Percentiles rank a stretch among this genome's conserved stretches.
phyloP scores from a whole-genome alignment of 1,284 basidiomycete species.

The Rugosomyces carneus region DNA sequence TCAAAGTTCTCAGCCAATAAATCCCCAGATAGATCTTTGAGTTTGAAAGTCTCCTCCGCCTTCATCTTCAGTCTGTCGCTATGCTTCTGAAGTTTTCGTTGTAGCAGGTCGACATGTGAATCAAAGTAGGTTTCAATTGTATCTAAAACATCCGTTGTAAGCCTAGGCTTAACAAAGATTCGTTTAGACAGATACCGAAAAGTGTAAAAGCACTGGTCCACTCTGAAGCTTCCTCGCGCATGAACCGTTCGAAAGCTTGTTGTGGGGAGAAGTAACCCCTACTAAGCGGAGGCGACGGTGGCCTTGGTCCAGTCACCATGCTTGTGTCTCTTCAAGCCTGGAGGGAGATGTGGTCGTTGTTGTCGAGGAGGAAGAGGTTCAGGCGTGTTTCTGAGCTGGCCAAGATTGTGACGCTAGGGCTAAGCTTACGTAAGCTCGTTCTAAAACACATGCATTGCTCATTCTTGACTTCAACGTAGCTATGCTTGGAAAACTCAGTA shows the following conservation, averaged over 20 bases:
- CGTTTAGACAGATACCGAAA: constrained; percentile 43
- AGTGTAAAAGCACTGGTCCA: constrained; percentile 56
- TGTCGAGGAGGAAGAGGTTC: constrained; percentile 3
- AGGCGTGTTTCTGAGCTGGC: neutral
- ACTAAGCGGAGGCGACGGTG: constrained; percentile 31
- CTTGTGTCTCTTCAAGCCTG: constrained; percentile 3
- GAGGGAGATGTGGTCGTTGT: neutral
- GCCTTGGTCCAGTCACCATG: constrained; percentile 29
- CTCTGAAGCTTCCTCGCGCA: constrained; percentile 38
- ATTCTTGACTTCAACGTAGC: constrained; percentile 8
- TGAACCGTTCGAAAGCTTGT: constrained; percentile 34
- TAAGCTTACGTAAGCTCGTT: constrained; percentile 15
- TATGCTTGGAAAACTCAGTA: constrained; percentile 50
- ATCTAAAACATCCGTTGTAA: constrained; percentile 40
- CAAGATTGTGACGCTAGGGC: neutral
- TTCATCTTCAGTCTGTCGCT: constrained; percentile 75
- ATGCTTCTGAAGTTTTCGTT: constrained; percentile 82
- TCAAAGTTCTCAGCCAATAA: constrained; percentile 72
- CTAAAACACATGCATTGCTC: constrained; percentile 8
- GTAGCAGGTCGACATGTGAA: constrained; percentile 84
- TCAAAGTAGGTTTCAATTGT: constrained; percentile 90
- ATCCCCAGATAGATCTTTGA: constrained; percentile 64
- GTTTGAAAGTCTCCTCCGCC: constrained; percentile 66
- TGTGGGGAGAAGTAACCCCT: constrained; percentile 34
- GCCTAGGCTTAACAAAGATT: constrained; percentile 17